Base-by-base conservation (phyloP, 1,284 basidiomycete genomes). In the Sporisorium scitamineum region DNA sequence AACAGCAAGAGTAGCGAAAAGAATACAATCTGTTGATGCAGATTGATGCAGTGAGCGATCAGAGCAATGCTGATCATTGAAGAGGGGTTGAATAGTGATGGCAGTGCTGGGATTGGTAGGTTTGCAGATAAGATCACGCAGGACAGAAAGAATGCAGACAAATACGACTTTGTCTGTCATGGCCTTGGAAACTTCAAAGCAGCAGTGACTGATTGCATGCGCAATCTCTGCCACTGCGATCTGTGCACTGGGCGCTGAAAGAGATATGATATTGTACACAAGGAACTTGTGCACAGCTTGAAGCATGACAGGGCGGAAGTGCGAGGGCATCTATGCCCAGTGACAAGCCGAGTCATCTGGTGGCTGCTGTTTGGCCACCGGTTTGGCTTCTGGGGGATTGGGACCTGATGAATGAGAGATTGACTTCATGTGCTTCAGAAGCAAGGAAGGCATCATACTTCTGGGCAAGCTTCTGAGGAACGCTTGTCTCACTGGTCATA, bases 101-200 rank as follows among this genome's bases (percentile, higher is more conserved):
- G 50, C 45, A 18, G 61, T 27, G 26, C 26, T 37, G 10, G 45
- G 29, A n/a, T 70, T 34, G 14, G 56, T 67, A 8, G 65, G 91
- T 90, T 78, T 96, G 88, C 80, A 93, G 91, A 83, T 78, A n/a
- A 85, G 76, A 47, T 94, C 91, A 72, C 93, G 90, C 70, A 99
- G 95, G 11, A 98, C 91, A 14, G 92, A 90, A 87, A 99, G 90
- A 74, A 99, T 95, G 83, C 92, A 92, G 58, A 97, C 89, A 13
- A 99, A 88, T 6, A 98, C 95, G 7, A 97, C 92, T 86, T 99
- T 97, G 86, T 99, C 97, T 3, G 70, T 72, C 13, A 68, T 74
- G 18, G 94, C 93, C 82, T 97, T 95, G 76, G 93, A 96, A 8
- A 94, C 94, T 86, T 99, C 97, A 84, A 99, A 99, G 86, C 97